A percentile compares a stretch with the other conserved stretches of the same genome.
phyloP scores from a whole-genome alignment of 306 rosid species.

The Fragaria ananassa region DNA sequence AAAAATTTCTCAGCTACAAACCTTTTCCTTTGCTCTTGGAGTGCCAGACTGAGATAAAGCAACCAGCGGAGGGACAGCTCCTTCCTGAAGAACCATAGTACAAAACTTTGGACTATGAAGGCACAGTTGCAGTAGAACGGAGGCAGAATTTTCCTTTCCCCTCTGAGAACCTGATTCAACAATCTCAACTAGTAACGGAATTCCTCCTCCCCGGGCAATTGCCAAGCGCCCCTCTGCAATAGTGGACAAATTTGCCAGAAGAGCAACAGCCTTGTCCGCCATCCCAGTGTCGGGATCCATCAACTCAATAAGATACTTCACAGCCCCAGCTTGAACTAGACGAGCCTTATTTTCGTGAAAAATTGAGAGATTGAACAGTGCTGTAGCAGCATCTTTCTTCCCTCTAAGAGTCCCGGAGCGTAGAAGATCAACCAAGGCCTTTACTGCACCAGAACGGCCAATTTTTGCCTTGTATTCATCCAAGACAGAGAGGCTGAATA shows the following conservation, averaged over 20 bases:
- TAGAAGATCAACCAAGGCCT: slow-evolving; percentile 84
- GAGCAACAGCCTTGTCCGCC: slow-evolving; percentile 92
- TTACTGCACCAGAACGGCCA: slow-evolving; percentile 87
- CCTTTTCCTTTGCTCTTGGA: slow-evolving; percentile 93
- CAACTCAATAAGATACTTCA: slow-evolving; percentile 68
- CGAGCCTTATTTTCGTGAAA: slow-evolving; percentile 90
- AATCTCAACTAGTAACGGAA: slow-evolving; percentile 78
- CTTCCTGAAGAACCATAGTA: slow-evolving; percentile 87
- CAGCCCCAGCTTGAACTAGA: slow-evolving; percentile 89
- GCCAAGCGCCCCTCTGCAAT: slow-evolving; percentile 72
- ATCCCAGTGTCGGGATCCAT: slow-evolving; percentile 66
- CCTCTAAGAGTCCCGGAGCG: slow-evolving; percentile 80
- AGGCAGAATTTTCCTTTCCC: slow-evolving; percentile 93
- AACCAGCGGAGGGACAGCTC: slow-evolving; percentile 96
- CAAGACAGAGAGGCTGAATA: slow-evolving; percentile 80
- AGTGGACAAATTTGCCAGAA: slow-evolving; percentile 81
- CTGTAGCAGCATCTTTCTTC: slow-evolving; percentile 95
- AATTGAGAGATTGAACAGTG: slow-evolving; percentile 81
- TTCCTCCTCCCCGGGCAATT: slow-evolving; percentile 66
- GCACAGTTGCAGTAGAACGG: slow-evolving; percentile 76
- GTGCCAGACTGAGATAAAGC: slow-evolving; percentile 87
- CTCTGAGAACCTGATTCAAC: slow-evolving; percentile 79
- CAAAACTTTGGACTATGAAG: slow-evolving; percentile 78
- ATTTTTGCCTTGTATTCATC: slow-evolving; percentile 79
- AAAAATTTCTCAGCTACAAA: slow-evolving; percentile 27